phyloP scores from a whole-genome alignment of 768 basidiomycete species.

The Gymnopilus junonius region DNA sequence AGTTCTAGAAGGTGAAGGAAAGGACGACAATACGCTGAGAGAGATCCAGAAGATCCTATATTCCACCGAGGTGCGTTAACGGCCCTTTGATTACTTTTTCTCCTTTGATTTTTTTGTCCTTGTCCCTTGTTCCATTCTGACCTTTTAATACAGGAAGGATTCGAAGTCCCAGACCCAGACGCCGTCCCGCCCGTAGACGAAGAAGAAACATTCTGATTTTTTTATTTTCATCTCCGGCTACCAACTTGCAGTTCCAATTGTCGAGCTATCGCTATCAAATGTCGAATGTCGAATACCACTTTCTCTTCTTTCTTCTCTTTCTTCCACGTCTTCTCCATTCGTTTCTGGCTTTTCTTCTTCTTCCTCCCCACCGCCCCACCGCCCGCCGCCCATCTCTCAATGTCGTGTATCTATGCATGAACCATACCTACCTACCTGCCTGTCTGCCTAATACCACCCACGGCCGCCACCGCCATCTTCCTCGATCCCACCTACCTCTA shows the following conservation, averaged over 20 bases:
- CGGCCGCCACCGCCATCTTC: too few species aligned
- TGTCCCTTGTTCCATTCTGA: background rate
- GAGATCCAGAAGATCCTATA: constrained; percentile 94
- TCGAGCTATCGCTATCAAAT: too few species aligned
- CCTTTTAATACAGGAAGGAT: constrained; percentile 70
- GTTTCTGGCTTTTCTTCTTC: too few species aligned
- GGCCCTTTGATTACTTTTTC: background rate
- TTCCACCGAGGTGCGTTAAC: constrained; percentile 80
- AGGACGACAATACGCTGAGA: constrained; percentile 63
- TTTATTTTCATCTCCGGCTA: too few species aligned
- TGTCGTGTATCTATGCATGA: too few species aligned
- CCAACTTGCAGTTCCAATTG: background rate
- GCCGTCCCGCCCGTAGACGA: constrained; percentile 59
- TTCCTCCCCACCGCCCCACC: too few species aligned
- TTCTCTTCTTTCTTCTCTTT: too few species aligned
- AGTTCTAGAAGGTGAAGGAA: constrained; percentile 54
- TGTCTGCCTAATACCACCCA: background rate
- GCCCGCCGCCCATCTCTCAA: too few species aligned
- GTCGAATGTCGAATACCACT: too few species aligned
- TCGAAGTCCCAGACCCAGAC: constrained; percentile 91
- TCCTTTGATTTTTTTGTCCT: background rate
- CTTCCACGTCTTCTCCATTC: too few species aligned
- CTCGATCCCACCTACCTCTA: background rate
- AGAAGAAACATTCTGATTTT: constrained; percentile 50
- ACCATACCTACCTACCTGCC: background rate